phyloP scores from a whole-genome alignment of 2,329 filamentous ascomycete species.

The Arthrobotrys sphaeroides region DNA sequence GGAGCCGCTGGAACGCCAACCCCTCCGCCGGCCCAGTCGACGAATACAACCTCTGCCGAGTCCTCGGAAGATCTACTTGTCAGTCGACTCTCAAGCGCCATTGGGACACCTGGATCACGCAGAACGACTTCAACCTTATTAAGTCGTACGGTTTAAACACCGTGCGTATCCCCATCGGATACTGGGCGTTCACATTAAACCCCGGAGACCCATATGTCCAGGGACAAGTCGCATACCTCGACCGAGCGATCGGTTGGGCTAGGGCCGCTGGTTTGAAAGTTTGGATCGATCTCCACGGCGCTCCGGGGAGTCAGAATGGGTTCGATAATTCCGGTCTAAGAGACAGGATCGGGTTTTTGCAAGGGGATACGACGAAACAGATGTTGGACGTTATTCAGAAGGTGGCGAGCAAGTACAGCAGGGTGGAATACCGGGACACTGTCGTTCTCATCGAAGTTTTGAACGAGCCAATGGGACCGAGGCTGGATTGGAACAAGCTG shows the following conservation, averaged over 20 bases:
- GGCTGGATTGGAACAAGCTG: slow-evolving; percentile 60
- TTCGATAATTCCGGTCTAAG: slow-evolving; percentile 71
- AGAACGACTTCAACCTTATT: slow-evolving; percentile 68
- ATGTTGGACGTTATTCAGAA: slow-evolving; percentile 69
- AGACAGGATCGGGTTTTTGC: slow-evolving; percentile 61
- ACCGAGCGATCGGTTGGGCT: slow-evolving; percentile 70
- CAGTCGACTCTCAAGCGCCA: slow-evolving; percentile 65
- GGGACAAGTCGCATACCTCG: slow-evolving; percentile 70
- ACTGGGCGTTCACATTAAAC: slow-evolving; percentile 70
- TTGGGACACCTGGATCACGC: slow-evolving; percentile 70
- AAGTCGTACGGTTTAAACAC: slow-evolving; percentile 70
- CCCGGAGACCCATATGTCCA: slow-evolving; percentile 70
- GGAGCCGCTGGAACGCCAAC: slow-evolving; percentile 60
- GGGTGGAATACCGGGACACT: slow-evolving; percentile 67
- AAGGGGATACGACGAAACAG: slow-evolving; percentile 64
- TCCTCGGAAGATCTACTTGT: slow-evolving; percentile 65
- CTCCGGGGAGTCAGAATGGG: slow-evolving; percentile 61
- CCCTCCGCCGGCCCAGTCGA: slow-evolving; percentile 65
- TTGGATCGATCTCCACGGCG: slow-evolving; percentile 73
- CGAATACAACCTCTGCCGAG: slow-evolving; percentile 67
- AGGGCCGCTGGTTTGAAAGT: slow-evolving; percentile 69
- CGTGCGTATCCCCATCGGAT: slow-evolving; percentile 73
- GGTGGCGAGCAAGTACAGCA: slow-evolving; percentile 69
- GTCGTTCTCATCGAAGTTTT: slow-evolving; percentile 69
- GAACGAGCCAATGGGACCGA: slow-evolving; percentile 65